Conservation (phyloP, 768 basidiomycete genomes). For the Russula emetica region DNA sequence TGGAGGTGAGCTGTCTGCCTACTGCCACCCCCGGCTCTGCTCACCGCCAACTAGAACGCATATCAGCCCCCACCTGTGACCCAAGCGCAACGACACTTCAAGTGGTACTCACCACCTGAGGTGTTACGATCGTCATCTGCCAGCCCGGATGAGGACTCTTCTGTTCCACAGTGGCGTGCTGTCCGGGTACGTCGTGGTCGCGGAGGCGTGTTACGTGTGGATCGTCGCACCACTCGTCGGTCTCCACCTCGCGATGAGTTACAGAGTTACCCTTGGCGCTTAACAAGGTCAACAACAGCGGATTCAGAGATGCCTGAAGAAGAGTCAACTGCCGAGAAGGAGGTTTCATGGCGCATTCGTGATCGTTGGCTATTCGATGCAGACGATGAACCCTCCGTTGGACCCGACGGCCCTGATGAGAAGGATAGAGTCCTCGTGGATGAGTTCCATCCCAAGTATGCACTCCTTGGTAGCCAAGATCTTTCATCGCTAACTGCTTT, state of each 20-base stretch:
- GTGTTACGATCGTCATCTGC: slow-evolving; percentile 33
- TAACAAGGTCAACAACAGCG: slow-evolving; percentile 30
- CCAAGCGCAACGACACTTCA: slow-evolving; percentile 63
- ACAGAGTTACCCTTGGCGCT: slow-evolving; percentile 21
- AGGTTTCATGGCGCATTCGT: slow-evolving; percentile 41
- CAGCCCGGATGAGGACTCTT: slow-evolving; percentile 32
- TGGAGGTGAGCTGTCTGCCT: slow-evolving; percentile 55
- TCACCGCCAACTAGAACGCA: slow-evolving; percentile 45
- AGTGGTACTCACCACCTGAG: slow-evolving; percentile 46
- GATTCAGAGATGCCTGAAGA: slow-evolving; percentile 22
- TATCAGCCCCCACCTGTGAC: slow-evolving; percentile 63
- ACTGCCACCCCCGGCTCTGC: slow-evolving; percentile 3
- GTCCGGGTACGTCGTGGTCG: slow-evolving; percentile 78
- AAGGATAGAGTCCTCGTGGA: slow-evolving; percentile 66
- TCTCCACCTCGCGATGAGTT: slow-evolving; percentile 18
- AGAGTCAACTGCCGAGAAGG: slow-evolving; percentile 37
- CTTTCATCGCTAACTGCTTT: slow-evolving; percentile 6
- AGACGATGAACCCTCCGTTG: slow-evolving; percentile 55
- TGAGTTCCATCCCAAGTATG: slow-evolving; percentile 57
- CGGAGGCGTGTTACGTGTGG: slow-evolving; percentile 72
- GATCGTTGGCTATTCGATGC: slow-evolving; percentile 68
- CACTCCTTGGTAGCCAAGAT: neutral
- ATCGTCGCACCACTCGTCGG: slow-evolving; percentile 48
- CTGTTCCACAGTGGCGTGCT: slow-evolving; percentile 39
- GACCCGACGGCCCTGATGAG: slow-evolving; percentile 60